These are phyloP conservation scores for Apium graveolens DNA, from an alignment of 129 eudicot species.

Conservation along the genomic window DNA sequence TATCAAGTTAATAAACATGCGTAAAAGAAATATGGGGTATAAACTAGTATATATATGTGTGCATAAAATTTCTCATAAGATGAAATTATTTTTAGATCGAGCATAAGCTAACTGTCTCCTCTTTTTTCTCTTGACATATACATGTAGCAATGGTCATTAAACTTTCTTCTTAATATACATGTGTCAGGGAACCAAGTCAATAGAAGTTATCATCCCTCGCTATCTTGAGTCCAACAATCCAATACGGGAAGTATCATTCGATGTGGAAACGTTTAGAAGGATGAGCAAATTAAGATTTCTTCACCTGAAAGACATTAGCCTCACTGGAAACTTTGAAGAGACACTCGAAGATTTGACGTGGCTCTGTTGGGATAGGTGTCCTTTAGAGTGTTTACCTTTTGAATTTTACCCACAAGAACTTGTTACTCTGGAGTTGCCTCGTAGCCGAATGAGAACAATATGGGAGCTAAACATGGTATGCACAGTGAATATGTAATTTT, in stretches of 20 bases:
- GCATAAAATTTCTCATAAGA: neutral
- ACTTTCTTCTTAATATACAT: too few relatives aligned
- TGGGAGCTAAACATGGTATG: neutral
- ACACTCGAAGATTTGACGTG: neutral
- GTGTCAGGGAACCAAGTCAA: neutral
- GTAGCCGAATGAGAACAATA: neutral
- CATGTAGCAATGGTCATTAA: too few relatives aligned
- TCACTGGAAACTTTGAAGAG: neutral
- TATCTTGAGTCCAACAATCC: neutral
- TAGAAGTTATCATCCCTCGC: neutral
- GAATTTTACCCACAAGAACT: neutral
- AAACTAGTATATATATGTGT: too few relatives aligned
- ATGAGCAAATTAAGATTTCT: neutral
- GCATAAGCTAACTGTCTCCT: neutral
- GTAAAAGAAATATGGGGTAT: too few relatives aligned
- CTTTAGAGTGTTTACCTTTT: neutral
- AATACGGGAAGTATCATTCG: neutral
- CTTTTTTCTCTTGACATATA: too few relatives aligned
- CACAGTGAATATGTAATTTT: neutral
- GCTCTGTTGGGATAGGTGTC: neutral
- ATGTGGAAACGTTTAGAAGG: neutral
- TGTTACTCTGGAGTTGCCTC: neutral
- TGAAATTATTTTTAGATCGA: neutral
- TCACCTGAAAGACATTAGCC: neutral
- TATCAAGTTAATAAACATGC: too few relatives aligned